These are phyloP conservation scores for Entonaema liquescens DNA, from an alignment of 495 filamentous ascomycete genomes.

Conservation along the genomic window DNA sequence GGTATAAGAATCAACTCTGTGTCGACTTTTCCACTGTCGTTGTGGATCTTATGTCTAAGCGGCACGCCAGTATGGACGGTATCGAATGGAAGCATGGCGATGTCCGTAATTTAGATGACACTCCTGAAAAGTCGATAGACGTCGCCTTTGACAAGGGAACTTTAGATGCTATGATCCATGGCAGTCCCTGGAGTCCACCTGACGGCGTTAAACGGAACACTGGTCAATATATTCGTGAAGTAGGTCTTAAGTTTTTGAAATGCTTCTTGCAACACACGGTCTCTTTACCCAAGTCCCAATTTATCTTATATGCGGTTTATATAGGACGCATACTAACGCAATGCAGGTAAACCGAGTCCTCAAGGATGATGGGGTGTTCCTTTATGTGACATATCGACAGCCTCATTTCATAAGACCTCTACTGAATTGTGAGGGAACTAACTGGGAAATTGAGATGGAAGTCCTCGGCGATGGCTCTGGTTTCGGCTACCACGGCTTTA, in stretches of 20 bases:
- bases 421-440: constrained; percentile 50
- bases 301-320: neutral
- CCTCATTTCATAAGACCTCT: constrained; percentile 68
- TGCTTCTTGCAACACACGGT: neutral
- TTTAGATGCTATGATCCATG: constrained; percentile 69
- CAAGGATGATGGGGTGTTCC: constrained; percentile 60
- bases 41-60: constrained; percentile 59
- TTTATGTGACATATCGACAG: constrained; percentile 68
- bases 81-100: constrained; percentile 62
- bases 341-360: constrained; percentile 61
- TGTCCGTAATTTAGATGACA: constrained; percentile 58
- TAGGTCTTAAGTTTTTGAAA: constrained; percentile 26
- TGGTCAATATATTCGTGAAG: constrained; percentile 61
- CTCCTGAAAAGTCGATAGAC: constrained; percentile 54
- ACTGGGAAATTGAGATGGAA: constrained; percentile 32
- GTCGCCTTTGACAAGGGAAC: constrained; percentile 70
- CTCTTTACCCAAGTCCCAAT: neutral
- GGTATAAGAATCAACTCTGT: constrained; percentile 64
- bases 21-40: constrained; percentile 67
- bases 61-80: constrained; percentile 46
- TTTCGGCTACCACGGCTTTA: constrained; percentile 29
- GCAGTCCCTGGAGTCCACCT: constrained; percentile 65
- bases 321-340: constrained; percentile 24
- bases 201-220: constrained; percentile 62
- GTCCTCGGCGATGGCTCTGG: constrained; percentile 23